Percentiles rank a stretch among this genome's conserved stretches.
These are phyloP conservation scores for Nannochloropsis salina DNA, from an alignment of 108 stramenopile genomes.

Conservation along the genomic window DNA sequence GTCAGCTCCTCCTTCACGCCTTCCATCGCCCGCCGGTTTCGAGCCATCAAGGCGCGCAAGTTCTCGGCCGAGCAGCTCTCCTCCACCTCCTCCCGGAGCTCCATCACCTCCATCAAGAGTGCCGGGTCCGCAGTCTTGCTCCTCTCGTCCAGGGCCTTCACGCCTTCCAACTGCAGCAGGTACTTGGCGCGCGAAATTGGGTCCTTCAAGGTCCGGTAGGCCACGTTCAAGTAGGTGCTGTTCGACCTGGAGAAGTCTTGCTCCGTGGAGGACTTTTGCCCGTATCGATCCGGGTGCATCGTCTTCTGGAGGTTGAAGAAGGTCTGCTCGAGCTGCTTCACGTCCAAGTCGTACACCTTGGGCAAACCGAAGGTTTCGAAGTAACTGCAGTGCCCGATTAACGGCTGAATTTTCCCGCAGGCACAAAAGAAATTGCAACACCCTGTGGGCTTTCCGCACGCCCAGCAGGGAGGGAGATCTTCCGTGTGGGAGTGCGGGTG, in stretches of 20 bases:
- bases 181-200: conserved; percentile 40
- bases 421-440: conserved; percentile 31
- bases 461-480: conserved; percentile 29
- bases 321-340: conserved; percentile 28
- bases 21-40: background rate
- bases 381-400: conserved; percentile 23
- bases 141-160: conserved; percentile 32
- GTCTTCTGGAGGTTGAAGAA: conserved; percentile 46
- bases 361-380: conserved; percentile 36
- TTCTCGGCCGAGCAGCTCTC: conserved; percentile 19
- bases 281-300: conserved; percentile 45
- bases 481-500: background rate
- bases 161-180: conserved; percentile 34
- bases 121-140: conserved; percentile 3
- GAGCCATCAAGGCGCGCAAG: background rate
- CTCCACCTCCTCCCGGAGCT: conserved; percentile 38
- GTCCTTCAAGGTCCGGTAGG: conserved; percentile 41
- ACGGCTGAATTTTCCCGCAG: conserved; percentile 39
- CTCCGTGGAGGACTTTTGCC: conserved; percentile 31
- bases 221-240: conserved; percentile 38
- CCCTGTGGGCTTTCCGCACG: conserved; percentile 23
- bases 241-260: conserved; percentile 35
- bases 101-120: conserved; percentile 37
- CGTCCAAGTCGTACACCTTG: conserved; percentile 22
- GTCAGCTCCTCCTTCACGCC: conserved; percentile 19